Base-by-base conservation (phyloP, 2,329 filamentous ascomycete species). In the Claviceps citrina region DNA sequence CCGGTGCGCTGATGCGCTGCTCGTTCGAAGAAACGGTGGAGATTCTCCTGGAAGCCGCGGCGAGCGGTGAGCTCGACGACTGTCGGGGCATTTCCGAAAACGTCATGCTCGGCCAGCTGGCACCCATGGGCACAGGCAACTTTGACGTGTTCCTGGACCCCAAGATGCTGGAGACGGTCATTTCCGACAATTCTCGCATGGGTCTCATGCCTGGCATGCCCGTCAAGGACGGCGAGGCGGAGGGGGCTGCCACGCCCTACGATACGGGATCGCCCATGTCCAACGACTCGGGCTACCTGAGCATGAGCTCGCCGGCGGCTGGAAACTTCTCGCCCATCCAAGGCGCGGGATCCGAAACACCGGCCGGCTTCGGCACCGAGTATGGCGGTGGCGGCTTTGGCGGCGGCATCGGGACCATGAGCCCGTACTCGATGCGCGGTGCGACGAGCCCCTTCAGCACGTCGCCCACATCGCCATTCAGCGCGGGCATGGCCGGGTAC, bases 1-100 rank as follows among this genome's bases (percentile, higher is more conserved):
- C 93, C 46, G 91, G 91, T 68, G 93, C 91, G 8, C 71, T 98
- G 53, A 98, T 98, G 91, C 82, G 91, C 60, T 98, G 93, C 70
- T 98, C 91, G 2, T 98, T 98, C 64, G 91, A 98, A 64, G 93
- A 98, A 62, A 98, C 91, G 0, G 91, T 98, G 31, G 93, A 98
- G 58, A 98, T 98, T 68, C 69, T 98, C 39, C 76, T 98, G 16
- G 91, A 98, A 57, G 93, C 91, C 45, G 91, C 91, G 19, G 85
- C 86, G 13, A 84, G 84, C 38, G 91, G 91, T 57, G 91, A 98
- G 61, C 72, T 98, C 25, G 91, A 98, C 56, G 91, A 98, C 62
- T 98, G 93, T 66, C 83, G 86, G 44, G 91, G 91, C 70, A 89
- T 98, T 38, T 96, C 91, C 13, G 91, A 98, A 65, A 98, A 98